Percentiles rank a stretch among this genome's conserved stretches.
phyloP scores from a whole-genome alignment of 1,284 basidiomycete species.

The Malassezia arunalokei region DNA sequence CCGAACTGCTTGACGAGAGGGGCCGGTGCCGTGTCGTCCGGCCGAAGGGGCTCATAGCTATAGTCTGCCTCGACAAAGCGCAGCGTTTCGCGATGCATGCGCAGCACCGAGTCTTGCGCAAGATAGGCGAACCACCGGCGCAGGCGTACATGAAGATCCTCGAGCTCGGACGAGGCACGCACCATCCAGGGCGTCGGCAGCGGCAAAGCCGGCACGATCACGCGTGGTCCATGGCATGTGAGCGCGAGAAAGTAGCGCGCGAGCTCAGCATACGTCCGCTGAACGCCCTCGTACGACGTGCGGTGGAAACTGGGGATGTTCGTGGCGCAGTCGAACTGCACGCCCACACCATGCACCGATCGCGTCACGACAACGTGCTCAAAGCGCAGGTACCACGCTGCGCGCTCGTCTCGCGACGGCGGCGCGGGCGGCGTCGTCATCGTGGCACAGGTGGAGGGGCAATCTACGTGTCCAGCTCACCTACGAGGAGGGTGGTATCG shows the following conservation, averaged over 20 bases:
- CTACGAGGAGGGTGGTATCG: constrained; percentile 34
- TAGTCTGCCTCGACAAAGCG: constrained; percentile 38
- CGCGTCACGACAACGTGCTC: background rate
- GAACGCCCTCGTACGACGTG: constrained; percentile 23
- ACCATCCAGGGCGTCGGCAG: constrained; percentile 19
- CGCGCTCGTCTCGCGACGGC: background rate
- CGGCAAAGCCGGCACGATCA: constrained; percentile 30
- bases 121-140: constrained; percentile 30
- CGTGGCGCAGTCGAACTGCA: constrained; percentile 18
- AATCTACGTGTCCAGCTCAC: constrained; percentile 25
- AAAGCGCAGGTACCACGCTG: constrained; percentile 3
- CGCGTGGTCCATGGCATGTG: constrained; percentile 18
- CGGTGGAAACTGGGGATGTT: constrained; percentile 35
- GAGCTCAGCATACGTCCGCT: constrained; percentile 31
- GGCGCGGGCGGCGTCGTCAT: background rate
- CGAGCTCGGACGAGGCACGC: constrained; percentile 14
- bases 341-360: background rate
- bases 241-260: constrained; percentile 28
- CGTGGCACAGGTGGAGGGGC: background rate
- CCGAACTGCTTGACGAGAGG: background rate
- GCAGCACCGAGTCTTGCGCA: constrained; percentile 20
- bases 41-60: constrained; percentile 26
- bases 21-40: constrained; percentile 1
- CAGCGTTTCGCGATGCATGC: constrained; percentile 31
- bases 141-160: constrained; percentile 30